Base-by-base conservation (phyloP, 257 asterid species). In the Lycium ferocissimum region DNA sequence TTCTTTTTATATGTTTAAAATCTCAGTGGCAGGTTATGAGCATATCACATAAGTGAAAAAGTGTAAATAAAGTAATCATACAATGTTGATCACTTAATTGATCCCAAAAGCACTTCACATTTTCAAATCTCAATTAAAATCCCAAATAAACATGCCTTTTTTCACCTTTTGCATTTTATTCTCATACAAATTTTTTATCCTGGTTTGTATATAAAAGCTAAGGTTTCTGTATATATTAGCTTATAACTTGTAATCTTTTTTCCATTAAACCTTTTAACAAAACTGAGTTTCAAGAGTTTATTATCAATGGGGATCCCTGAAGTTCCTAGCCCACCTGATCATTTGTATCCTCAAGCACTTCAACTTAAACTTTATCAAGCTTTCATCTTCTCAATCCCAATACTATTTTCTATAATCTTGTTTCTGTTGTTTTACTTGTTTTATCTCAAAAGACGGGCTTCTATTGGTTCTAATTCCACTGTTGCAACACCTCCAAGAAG, bases 371-470 rank as follows among this genome's bases (percentile, higher is more conserved):
- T 94, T 15, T 94, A 93, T 88, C 97, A 93, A 79, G 96, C 97
- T 80, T 94, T 94, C 81, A 93, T 94, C 81, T 94, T 94, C 86
- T 94, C 98, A 38, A 94, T 93, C 73, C 98, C 98, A 12, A 91
- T 94, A 35, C 93, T 94, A n/a, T 94, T 93, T 83, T 93, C 97
- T 22, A 93, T 94, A 81, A 94, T 94, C 61, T 89, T 93, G 37
- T 92, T 94, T 75, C 94, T 94, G 2, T 67, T 94, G 86, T 93
- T 93, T 88, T 94, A 93, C 88, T 91, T 93, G 92, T 94, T 94
- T 71, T 94, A 93, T 88, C 98, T 94, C 86, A 94, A 94, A 92
- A 89, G 94, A 84, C 88, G 94, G 83, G 87, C 87, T 72, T 57
- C 88, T 8, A 15, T 59, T 33, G 45, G 85, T 45, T 22, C 90